Evolutionary conservation across 2,329 filamentous ascomycete genomes (phyloP).

Genomic region (Sclerotinia trifoliorum): DNA sequence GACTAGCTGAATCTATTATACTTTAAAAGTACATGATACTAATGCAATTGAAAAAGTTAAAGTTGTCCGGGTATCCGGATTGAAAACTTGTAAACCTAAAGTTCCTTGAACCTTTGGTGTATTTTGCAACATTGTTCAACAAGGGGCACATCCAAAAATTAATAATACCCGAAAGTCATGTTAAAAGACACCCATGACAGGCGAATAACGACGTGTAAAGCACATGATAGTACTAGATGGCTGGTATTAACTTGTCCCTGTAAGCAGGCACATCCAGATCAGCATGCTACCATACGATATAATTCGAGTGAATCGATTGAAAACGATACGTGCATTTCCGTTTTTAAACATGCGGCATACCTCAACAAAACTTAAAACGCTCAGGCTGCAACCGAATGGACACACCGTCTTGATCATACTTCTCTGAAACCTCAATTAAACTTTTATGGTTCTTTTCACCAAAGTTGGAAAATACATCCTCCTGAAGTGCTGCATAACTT

Average conservation of each 20-base stretch:
- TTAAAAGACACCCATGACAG: neutral
- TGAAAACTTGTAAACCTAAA: neutral
- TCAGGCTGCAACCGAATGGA: conserved; percentile 41
- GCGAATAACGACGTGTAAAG: neutral
- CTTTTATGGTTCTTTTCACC: conserved; percentile 40
- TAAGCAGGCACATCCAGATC: neutral
- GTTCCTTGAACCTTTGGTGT: neutral
- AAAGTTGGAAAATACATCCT: conserved; percentile 42
- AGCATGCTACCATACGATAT: neutral
- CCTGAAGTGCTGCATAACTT: conserved; percentile 43
- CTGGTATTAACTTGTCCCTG: neutral
- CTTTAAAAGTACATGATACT: neutral
- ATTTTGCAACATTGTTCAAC: neutral
- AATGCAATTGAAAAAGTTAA: neutral
- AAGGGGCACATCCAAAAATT: neutral
- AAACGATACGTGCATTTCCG: neutral
- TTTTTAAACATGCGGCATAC: neutral
- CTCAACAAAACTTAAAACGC: conserved; percentile 43
- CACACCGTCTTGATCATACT: conserved; percentile 36
- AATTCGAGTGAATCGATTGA: neutral
- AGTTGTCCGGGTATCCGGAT: neutral
- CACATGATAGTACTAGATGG: neutral
- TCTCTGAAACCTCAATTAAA: conserved; percentile 31
- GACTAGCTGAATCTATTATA: neutral
- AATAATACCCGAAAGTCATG: neutral